phyloP scores from a whole-genome alignment of 2,329 filamentous ascomycete genomes.

The Diaporthe capsici region DNA sequence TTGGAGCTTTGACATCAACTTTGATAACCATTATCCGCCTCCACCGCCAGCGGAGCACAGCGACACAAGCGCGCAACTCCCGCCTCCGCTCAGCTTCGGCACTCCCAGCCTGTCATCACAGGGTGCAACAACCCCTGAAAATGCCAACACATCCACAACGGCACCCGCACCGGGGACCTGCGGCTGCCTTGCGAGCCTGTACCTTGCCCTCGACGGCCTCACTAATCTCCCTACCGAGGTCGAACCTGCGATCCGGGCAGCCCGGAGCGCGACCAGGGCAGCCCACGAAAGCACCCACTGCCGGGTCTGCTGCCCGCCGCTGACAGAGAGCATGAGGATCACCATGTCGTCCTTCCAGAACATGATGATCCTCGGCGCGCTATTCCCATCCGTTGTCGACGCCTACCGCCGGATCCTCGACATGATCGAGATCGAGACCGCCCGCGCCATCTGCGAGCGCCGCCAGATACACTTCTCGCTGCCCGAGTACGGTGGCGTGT shows the following conservation, averaged over 20 bases:
- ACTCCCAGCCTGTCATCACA: conserved; percentile 38
- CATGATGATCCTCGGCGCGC: conserved; percentile 70
- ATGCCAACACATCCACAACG: conserved; percentile 1
- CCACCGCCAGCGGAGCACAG: background rate
- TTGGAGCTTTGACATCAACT: conserved; percentile 23
- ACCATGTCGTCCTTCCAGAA: conserved; percentile 69
- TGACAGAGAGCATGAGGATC: conserved; percentile 44
- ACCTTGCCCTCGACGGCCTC: conserved; percentile 65
- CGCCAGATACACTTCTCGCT: conserved; percentile 62
- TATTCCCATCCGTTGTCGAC: conserved; percentile 70
- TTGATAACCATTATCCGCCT: conserved; percentile 13
- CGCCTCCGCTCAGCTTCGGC: conserved; percentile 5
- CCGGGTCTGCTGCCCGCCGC: conserved; percentile 60
- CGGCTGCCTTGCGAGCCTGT: conserved; percentile 64
- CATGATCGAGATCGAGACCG: conserved; percentile 67
- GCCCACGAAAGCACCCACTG: conserved; percentile 69
- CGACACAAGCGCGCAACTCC: background rate
- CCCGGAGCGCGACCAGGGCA: conserved; percentile 62
- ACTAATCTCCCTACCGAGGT: conserved; percentile 61
- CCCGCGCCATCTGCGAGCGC: conserved; percentile 57
- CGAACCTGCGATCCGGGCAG: conserved; percentile 61
- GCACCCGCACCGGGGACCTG: conserved; percentile 50
- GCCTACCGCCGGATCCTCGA: conserved; percentile 69
- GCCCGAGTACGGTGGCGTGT: conserved; percentile 63
- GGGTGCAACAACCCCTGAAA: conserved; percentile 32